Conservation (phyloP, 176 grass and related monocot genomes). For the Carex littledalei region DNA sequence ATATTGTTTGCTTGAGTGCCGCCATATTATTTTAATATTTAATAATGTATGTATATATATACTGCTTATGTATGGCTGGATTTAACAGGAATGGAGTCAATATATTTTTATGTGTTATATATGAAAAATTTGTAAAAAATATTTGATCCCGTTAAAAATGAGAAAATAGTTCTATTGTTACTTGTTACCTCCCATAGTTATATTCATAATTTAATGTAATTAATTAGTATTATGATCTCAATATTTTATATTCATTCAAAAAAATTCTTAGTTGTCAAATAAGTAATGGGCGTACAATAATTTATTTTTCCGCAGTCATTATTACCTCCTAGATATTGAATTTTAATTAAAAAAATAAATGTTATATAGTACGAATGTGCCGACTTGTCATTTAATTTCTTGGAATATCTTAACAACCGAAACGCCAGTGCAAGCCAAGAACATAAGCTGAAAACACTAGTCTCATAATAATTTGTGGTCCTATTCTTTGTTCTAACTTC, state of each 20-base stretch:
- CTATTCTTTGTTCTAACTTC: background rate
- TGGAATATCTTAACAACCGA: background rate
- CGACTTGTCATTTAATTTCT: constrained; percentile 6
- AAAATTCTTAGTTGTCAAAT: too few relatives aligned
- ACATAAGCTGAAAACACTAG: background rate
- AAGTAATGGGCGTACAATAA: background rate
- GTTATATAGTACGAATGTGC: background rate
- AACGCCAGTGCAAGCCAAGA: constrained; percentile 9
- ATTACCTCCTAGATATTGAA: background rate
- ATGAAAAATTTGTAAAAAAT: background rate
- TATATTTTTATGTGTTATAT: background rate
- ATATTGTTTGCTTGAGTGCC: background rate
- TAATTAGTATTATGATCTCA: too few relatives aligned
- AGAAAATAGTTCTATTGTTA: background rate
- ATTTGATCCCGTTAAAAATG: background rate
- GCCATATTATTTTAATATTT: background rate
- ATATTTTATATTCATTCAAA: too few relatives aligned
- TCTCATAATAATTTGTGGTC: background rate
- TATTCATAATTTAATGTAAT: background rate
- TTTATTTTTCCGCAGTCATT: background rate
- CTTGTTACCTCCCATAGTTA: background rate
- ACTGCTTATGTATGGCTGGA: too few relatives aligned
- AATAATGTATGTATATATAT: too few relatives aligned
- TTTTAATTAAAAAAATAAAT: background rate
- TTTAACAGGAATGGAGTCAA: too few relatives aligned